A percentile compares a stretch with the other conserved stretches of the same genome.
Conservation (phyloP, 2,329 filamentous ascomycete species). For the Clonostachys sp. region DNA sequence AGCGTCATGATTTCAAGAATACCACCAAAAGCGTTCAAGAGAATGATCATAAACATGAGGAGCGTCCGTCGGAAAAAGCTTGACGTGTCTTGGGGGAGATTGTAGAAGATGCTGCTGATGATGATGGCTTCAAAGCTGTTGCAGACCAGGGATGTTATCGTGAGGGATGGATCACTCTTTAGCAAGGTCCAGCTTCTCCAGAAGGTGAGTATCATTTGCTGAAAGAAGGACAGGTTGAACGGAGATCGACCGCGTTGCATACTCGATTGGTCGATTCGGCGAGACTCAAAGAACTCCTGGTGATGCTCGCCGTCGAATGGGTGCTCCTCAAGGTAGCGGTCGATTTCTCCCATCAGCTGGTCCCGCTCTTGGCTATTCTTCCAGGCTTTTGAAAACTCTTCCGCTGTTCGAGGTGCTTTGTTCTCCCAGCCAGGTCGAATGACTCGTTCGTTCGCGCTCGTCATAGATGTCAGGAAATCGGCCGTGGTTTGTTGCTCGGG, state of each 20-base stretch:
- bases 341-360: conserved; percentile 15
- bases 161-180: conserved; percentile 31
- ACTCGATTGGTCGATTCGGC: conserved; percentile 15
- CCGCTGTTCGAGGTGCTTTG: conserved; percentile 18
- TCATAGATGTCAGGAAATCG: conserved; percentile 71
- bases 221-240: conserved; percentile 39
- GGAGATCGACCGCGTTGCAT: conserved; percentile 38
- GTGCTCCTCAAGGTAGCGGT: conserved; percentile 13
- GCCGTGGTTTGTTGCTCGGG: conserved; percentile 63
- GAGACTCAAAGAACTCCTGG: conserved; percentile 15
- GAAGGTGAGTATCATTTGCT: conserved; percentile 38
- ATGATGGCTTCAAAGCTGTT: conserved; percentile 42
- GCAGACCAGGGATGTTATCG: conserved; percentile 38
- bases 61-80: conserved; percentile 37
- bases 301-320: conserved; percentile 4
- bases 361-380: conserved; percentile 16
- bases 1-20: conserved; percentile 28
- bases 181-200: conserved; percentile 32
- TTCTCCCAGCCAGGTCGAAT: conserved; percentile 49
- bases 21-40: conserved; percentile 40
- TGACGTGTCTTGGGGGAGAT: conserved; percentile 29
- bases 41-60: conserved; percentile 41
- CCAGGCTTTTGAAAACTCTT: conserved; percentile 30
- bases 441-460: conserved; percentile 50
- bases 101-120: conserved; percentile 43